These are phyloP conservation scores for Dactylellina sp. DNA, from an alignment of 2,329 filamentous ascomycete genomes.

Conservation along the genomic window DNA sequence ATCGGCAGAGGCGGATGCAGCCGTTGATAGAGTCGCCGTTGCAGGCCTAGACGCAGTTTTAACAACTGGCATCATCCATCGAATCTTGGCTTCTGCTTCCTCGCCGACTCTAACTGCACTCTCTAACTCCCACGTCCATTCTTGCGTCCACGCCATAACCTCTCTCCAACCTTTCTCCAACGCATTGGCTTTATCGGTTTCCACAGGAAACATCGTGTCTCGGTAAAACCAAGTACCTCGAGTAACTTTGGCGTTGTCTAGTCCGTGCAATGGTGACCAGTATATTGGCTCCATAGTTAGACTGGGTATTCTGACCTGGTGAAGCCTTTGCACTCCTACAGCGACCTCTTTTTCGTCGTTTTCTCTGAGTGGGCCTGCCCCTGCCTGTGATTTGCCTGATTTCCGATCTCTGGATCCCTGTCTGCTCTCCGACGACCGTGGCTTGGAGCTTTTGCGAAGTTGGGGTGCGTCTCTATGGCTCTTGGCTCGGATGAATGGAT, in stretches of 20 bases:
- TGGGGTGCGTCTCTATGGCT: slow-evolving; percentile 41
- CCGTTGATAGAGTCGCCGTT: slow-evolving; percentile 33
- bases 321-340: slow-evolving; percentile 88
- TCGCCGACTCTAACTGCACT: slow-evolving; percentile 92
- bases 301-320: slow-evolving; percentile 84
- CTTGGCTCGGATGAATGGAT: slow-evolving; percentile 53
- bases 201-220: slow-evolving; percentile 91
- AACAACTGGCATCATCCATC: slow-evolving; percentile 57
- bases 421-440: slow-evolving; percentile 61
- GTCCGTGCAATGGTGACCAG: slow-evolving; percentile 85
- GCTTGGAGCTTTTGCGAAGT: slow-evolving; percentile 59
- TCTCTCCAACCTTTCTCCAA: slow-evolving; percentile 91
- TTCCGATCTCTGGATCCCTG: slow-evolving; percentile 49
- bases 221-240: slow-evolving; percentile 97
- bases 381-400: slow-evolving; percentile 22
- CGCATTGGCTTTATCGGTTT: slow-evolving; percentile 86
- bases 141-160: slow-evolving; percentile 87
- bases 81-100: slow-evolving; percentile 88
- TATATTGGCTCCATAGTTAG: slow-evolving; percentile 96
- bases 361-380: slow-evolving; percentile 5
- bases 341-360: slow-evolving; percentile 72
- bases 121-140: slow-evolving; percentile 89
- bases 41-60: slow-evolving; percentile 40
- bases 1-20: neutral
- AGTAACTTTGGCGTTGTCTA: slow-evolving; percentile 81